Evolutionary conservation across 1,284 basidiomycete genomes (phyloP).

Genomic region (Puccinia triticina): DNA sequence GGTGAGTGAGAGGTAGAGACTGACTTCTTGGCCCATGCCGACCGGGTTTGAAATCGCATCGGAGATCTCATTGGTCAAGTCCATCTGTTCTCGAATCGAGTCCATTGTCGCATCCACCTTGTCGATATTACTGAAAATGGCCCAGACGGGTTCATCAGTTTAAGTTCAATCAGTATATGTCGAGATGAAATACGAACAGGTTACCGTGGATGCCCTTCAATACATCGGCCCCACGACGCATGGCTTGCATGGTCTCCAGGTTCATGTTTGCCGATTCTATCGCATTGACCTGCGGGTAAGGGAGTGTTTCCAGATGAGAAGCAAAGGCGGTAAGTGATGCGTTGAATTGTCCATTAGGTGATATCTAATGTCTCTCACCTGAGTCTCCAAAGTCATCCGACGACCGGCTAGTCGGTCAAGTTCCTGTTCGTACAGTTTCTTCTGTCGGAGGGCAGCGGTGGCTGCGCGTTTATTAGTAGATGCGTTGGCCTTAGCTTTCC

Average conservation of each 20-base stretch:
- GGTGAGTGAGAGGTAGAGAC: not conserved
- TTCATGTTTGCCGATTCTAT: conserved; percentile 98
- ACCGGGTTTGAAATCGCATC: conserved; percentile 86
- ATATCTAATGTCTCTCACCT: conserved; percentile 63
- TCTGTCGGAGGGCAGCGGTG: conserved; percentile 86
- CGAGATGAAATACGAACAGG: conserved; percentile 74
- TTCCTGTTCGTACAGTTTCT: conserved; percentile 88
- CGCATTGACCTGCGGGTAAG: conserved; percentile 72
- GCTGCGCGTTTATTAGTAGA: conserved; percentile 89
- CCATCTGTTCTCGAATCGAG: conserved; percentile 86
- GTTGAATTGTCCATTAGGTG: not conserved
- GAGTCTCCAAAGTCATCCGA: conserved; percentile 89
- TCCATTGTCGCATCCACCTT: conserved; percentile 93
- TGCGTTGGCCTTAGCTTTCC: conserved; percentile 89
- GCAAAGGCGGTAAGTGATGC: conserved; percentile 7
- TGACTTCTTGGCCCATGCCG: conserved; percentile 67
- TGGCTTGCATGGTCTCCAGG: conserved; percentile 94
- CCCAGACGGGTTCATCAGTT: not conserved
- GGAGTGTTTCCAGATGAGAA: not conserved
- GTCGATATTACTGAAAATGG: conserved; percentile 72
- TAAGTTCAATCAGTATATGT: not conserved
- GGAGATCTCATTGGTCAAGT: conserved; percentile 91
- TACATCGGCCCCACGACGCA: conserved; percentile 93
- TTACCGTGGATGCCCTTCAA: conserved; percentile 89
- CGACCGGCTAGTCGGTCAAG: conserved; percentile 84